These are phyloP conservation scores for Cicer judaicum DNA, from an alignment of 306 rosid species.

Conservation along the genomic window DNA sequence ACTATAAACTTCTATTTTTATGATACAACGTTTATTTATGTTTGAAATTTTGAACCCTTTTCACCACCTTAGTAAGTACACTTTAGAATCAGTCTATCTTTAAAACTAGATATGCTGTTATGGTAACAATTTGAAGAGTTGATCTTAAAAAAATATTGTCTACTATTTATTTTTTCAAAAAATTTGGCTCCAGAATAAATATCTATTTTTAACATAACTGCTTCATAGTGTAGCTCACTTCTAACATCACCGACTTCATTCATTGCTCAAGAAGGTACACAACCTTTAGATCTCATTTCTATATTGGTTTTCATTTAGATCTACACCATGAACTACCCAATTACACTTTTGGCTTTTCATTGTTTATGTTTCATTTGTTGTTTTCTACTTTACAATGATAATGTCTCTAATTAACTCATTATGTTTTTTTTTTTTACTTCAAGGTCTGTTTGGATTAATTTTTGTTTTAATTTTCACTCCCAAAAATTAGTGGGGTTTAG, in stretches of 20 bases:
- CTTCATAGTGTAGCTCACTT: conserved; percentile 16
- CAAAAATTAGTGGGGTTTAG: conserved; percentile 16
- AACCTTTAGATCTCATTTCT: conserved; percentile 37
- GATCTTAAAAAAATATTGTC: background rate
- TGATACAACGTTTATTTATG: no score
- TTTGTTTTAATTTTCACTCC: background rate
- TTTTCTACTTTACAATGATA: background rate
- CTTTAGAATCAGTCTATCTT: no score
- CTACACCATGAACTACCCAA: conserved; percentile 8
- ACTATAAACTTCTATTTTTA: no score
- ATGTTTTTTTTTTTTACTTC: background rate
- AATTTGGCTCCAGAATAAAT: conserved; percentile 28
- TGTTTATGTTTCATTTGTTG: conserved; percentile 16
- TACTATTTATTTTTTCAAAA: conserved; percentile 24
- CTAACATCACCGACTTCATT: conserved; percentile 45
- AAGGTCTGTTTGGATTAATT: conserved; percentile 9
- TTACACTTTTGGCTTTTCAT: conserved; percentile 9
- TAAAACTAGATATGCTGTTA: no score
- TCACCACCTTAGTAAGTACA: no score
- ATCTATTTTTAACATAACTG: background rate
- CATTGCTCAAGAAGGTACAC: conserved; percentile 39
- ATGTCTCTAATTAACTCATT: background rate
- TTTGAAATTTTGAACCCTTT: no score
- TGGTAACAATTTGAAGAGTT: background rate
- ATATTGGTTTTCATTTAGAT: conserved; percentile 33